Percentiles rank a stretch among this genome's conserved stretches.
These are phyloP conservation scores for Sphaceloma murrayae DNA, from an alignment of 2,329 filamentous ascomycete genomes.

Conservation along the genomic window DNA sequence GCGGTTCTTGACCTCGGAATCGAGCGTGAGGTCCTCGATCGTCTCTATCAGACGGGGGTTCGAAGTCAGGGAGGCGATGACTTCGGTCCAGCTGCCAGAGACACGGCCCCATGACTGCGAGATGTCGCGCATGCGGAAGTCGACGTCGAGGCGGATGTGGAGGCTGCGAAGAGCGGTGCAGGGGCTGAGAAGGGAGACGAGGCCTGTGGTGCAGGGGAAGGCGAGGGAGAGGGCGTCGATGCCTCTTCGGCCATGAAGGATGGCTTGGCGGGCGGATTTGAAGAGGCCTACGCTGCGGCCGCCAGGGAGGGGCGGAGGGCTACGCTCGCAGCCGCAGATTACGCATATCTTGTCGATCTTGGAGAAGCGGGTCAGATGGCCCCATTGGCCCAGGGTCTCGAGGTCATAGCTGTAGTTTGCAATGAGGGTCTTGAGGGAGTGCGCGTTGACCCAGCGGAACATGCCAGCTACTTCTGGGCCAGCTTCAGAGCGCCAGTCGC, in stretches of 20 bases:
- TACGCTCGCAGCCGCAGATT: conserved; percentile 1
- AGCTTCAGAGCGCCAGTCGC: conserved; percentile 6
- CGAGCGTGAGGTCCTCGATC: conserved; percentile 2
- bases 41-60: conserved; percentile 1
- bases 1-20: not conserved
- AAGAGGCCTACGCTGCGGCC: no score
- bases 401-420: conserved; percentile 6
- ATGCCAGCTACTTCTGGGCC: conserved; percentile 8
- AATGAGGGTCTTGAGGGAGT: not conserved
- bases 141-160: not conserved
- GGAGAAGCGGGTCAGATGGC: not conserved
- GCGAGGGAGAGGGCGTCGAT: not conserved
- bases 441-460: not conserved
- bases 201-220: conserved; percentile 1
- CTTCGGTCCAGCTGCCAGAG: not conserved
- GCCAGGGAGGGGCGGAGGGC: no score
- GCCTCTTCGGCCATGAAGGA: no score
- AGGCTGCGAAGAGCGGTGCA: not conserved
- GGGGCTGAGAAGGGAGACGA: not conserved
- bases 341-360: not conserved
- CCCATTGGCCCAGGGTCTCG: conserved; percentile 4
- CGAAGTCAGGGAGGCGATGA: not conserved
- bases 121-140: conserved; percentile 11
- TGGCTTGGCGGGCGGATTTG: no score
- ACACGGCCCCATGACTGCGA: conserved; percentile 4